Evolutionary conservation across 495 filamentous ascomycete species (phyloP).

Genomic region (Mytilinidion resinicola): DNA sequence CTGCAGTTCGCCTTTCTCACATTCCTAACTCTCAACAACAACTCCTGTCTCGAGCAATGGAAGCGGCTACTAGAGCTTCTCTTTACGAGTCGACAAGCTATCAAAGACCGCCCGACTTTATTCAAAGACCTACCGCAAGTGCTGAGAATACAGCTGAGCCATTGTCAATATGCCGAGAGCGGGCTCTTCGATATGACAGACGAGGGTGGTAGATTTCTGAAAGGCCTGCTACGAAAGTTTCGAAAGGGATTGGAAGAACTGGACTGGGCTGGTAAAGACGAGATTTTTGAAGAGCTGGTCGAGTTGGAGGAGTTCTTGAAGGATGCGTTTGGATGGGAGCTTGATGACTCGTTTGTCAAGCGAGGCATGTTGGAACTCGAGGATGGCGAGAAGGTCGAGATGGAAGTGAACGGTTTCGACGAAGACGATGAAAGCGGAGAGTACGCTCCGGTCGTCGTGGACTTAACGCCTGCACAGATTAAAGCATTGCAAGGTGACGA

Average conservation of each 20-base stretch:
- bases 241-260: slow-evolving; percentile 34
- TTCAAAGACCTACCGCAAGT: slow-evolving; percentile 55
- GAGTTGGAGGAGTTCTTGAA: slow-evolving; percentile 52
- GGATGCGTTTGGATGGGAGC: slow-evolving; percentile 58
- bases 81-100: slow-evolving; percentile 60
- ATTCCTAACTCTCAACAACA: slow-evolving; percentile 73
- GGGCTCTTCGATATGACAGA: slow-evolving; percentile 50
- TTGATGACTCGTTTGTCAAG: slow-evolving; percentile 51
- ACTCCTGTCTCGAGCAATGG: slow-evolving; percentile 86
- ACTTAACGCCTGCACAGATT: slow-evolving; percentile 44
- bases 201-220: slow-evolving; percentile 50
- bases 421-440: slow-evolving; percentile 82
- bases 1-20: slow-evolving; percentile 80
- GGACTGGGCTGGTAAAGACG: slow-evolving; percentile 22
- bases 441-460: slow-evolving; percentile 77
- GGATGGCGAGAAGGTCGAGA: slow-evolving; percentile 70
- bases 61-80: slow-evolving; percentile 65
- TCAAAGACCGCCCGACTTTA: slow-evolving; percentile 49
- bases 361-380: slow-evolving; percentile 64
- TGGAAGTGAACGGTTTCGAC: slow-evolving; percentile 68
- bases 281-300: slow-evolving; percentile 48
- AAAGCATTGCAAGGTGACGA: slow-evolving; percentile 19
- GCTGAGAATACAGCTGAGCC: slow-evolving; percentile 63
- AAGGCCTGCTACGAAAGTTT: slow-evolving; percentile 49
- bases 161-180: slow-evolving; percentile 61